phyloP scores from a whole-genome alignment of 306 rosid species.

The Astragalus glycyphyllos region DNA sequence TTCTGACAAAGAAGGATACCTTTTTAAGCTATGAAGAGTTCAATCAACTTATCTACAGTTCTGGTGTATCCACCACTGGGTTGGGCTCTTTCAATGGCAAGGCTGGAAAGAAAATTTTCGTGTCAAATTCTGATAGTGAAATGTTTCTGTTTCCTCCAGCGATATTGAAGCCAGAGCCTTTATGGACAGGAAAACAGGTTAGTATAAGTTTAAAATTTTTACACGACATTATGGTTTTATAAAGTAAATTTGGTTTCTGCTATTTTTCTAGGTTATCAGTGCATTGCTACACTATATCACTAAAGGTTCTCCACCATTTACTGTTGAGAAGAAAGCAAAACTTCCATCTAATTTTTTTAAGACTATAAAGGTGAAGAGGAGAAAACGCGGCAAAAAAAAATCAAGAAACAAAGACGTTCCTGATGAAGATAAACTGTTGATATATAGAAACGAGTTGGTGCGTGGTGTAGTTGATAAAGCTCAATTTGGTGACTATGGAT shows the following conservation, averaged over 20 bases:
- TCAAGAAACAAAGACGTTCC: slow-evolving; percentile 50
- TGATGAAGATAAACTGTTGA: slow-evolving; percentile 78
- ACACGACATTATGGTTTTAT: slow-evolving; percentile 6
- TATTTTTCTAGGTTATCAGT: slow-evolving; percentile 72
- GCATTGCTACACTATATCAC: slow-evolving; percentile 81
- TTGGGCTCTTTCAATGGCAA: slow-evolving; percentile 53
- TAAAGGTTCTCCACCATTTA: slow-evolving; percentile 70
- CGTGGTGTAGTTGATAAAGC: slow-evolving; percentile 97
- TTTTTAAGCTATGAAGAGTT: slow-evolving; percentile 73
- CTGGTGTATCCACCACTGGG: slow-evolving; percentile 66
- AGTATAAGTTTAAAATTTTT: slow-evolving; percentile 1
- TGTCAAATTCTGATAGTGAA: slow-evolving; percentile 61
- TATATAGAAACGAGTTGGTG: slow-evolving; percentile 79
- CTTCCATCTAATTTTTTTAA: slow-evolving; percentile 79
- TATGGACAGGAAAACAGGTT: slow-evolving; percentile 99
- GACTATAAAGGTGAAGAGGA: slow-evolving; percentile 44
- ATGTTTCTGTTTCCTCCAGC: slow-evolving; percentile 78
- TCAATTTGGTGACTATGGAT: slow-evolving; percentile 93
- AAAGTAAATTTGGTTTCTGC: slow-evolving; percentile 28
- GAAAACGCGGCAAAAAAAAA: slow-evolving; percentile 34
- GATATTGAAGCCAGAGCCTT: slow-evolving; percentile 85
- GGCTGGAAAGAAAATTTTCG: slow-evolving; percentile 61
- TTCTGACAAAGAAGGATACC: slow-evolving; percentile 88
- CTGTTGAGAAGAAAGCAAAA: slow-evolving; percentile 85
- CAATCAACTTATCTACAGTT: slow-evolving; percentile 86